These are phyloP conservation scores for Plantago major DNA, from an alignment of 257 asterid species.

Conservation along the genomic window DNA sequence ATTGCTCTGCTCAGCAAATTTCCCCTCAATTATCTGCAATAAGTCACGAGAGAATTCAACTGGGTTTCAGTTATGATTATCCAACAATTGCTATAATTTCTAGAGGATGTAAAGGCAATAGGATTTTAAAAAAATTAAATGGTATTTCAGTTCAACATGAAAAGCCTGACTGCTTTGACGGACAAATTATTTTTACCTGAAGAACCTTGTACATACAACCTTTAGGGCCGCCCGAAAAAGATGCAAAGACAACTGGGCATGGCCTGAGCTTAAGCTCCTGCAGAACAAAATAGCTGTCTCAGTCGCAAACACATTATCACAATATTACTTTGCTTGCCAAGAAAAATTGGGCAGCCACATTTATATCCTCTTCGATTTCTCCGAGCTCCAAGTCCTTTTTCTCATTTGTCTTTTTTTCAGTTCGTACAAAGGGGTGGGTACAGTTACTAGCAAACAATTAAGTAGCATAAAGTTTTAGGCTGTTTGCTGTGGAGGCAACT, in stretches of 20 bases:
- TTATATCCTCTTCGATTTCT: no score
- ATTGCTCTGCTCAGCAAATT: conserved; percentile 47
- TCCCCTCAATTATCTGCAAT: conserved; percentile 83
- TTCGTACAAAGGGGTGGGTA: not conserved
- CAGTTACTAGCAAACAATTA: not conserved
- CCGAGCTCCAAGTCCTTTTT: no score
- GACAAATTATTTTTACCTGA: conserved; percentile 50
- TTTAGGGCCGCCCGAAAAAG: conserved; percentile 95
- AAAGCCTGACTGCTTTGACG: not conserved
- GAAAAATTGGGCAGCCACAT: no score
- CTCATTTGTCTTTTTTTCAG: no score
- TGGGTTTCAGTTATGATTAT: not conserved
- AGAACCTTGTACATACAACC: conserved; percentile 94
- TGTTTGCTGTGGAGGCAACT: not conserved
- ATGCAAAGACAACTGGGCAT: conserved; percentile 86
- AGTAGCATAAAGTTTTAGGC: not conserved
- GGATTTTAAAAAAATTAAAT: no score
- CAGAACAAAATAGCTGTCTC: conserved; percentile 13
- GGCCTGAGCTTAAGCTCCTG: conserved; percentile 87
- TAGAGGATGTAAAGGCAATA: not conserved
- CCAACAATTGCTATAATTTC: not conserved
- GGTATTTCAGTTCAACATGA: not conserved
- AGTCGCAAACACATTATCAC: not conserved
- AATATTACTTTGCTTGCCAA: not conserved
- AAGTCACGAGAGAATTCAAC: conserved; percentile 15